Evolutionary conservation across 108 stramenopile genomes (phyloP).

Genomic region (Pseudonitzschia delicatissima): DNA sequence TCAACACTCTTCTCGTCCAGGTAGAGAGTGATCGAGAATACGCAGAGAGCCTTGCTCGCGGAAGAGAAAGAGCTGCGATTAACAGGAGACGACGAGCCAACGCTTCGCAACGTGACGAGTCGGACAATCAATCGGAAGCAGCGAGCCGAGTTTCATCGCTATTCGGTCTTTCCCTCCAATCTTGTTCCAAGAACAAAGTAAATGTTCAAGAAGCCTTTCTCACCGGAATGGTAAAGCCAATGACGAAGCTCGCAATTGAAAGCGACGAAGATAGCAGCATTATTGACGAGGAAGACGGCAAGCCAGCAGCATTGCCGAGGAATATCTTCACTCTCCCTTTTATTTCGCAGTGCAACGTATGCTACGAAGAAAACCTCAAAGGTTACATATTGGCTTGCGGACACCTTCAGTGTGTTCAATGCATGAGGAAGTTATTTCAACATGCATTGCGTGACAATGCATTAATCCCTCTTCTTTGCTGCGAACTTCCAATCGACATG

Average conservation of each 20-base stretch:
- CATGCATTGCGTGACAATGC: conserved; percentile 41
- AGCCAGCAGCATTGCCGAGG: not conserved
- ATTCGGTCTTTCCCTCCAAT: conserved; percentile 34
- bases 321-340: conserved; percentile 21
- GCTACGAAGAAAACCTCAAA: conserved; percentile 28
- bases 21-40: conserved; percentile 35
- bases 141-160: conserved; percentile 22
- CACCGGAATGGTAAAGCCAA: conserved; percentile 31
- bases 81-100: not conserved
- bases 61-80: conserved; percentile 21
- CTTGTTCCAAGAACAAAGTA: conserved; percentile 33
- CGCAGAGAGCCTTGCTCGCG: conserved; percentile 25
- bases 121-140: not conserved
- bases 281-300: conserved; percentile 11
- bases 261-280: conserved; percentile 10
- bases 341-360: conserved; percentile 40
- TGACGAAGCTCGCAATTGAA: not conserved
- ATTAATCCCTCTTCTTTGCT: conserved; percentile 49
- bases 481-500: conserved; percentile 57
- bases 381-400: conserved; percentile 38
- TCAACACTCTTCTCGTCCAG: conserved; percentile 24
- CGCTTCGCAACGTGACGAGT: not conserved
- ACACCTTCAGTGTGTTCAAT: conserved; percentile 38
- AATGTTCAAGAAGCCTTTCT: conserved; percentile 37
- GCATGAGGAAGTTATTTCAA: conserved; percentile 33